phyloP scores from a whole-genome alignment of 225 moss, liverwort and hornwort genomes.

The Asterella californica region DNA sequence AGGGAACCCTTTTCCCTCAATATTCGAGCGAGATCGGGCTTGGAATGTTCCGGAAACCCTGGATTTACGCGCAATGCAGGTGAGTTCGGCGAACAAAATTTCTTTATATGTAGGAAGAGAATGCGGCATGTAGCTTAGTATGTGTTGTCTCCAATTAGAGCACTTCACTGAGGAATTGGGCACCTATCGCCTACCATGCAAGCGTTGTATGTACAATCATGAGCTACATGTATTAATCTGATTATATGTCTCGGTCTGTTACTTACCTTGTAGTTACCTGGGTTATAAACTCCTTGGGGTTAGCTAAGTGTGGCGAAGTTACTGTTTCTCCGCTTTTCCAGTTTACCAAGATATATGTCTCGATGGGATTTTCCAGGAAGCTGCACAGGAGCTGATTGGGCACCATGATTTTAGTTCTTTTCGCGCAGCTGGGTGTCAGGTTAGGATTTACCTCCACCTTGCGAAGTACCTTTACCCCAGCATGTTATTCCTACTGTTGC shows the following conservation, averaged over 20 bases:
- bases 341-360: no score
- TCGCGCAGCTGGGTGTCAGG: slow-evolving; percentile 88
- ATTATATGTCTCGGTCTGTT: neutral
- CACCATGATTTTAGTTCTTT: slow-evolving; percentile 94
- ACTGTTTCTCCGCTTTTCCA: no score
- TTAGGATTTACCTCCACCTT: slow-evolving; percentile 21
- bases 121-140: neutral
- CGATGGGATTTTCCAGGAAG: slow-evolving; percentile 48
- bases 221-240: neutral
- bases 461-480: neutral
- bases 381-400: slow-evolving; percentile 67
- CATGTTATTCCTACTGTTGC: neutral
- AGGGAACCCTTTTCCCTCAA: slow-evolving; percentile 57
- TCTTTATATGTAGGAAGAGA: no score
- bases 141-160: neutral
- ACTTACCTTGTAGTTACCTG: no score
- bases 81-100: slow-evolving; percentile 14
- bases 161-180: neutral
- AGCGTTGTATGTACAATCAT: neutral
- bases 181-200: no score
- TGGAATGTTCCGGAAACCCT: slow-evolving; percentile 77
- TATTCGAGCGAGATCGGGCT: slow-evolving; percentile 89
- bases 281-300: no score
- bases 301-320: no score
- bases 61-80: slow-evolving; percentile 74